Conservation (phyloP, 805 yeast genomes). For the Ogataea pilisensis region DNA sequence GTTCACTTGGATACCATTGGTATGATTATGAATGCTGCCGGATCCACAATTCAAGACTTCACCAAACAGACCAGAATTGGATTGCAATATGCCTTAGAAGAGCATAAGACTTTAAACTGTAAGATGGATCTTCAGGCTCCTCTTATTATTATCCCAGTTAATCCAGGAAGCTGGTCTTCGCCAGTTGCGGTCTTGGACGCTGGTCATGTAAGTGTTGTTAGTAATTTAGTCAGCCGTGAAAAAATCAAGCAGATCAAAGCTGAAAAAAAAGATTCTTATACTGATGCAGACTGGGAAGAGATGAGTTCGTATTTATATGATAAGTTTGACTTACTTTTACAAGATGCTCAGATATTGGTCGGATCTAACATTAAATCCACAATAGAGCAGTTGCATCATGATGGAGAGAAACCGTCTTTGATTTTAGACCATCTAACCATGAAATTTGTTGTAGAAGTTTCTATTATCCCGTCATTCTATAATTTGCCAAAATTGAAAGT, state of each 20-base stretch:
- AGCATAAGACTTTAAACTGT: constrained; percentile 85
- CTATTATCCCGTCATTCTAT: constrained; percentile 78
- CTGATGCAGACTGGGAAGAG: constrained; percentile 68
- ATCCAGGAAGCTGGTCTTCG: constrained; percentile 72
- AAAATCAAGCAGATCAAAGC: constrained; percentile 66
- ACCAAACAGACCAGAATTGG: constrained; percentile 89
- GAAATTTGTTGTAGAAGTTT: constrained; percentile 70
- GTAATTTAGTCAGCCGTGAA: constrained; percentile 73
- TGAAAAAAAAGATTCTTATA: constrained; percentile 49
- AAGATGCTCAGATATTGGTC: constrained; percentile 83
- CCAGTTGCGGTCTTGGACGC: constrained; percentile 93
- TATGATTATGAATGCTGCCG: constrained; percentile 91
- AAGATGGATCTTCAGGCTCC: constrained; percentile 94
- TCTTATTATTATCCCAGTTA: constrained; percentile 77
- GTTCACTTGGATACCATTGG: constrained; percentile 84
- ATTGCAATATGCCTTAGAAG: constrained; percentile 87
- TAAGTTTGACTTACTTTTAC: constrained; percentile 67
- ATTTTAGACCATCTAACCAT: constrained; percentile 75
- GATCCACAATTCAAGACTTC: constrained; percentile 87
- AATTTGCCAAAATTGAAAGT: constrained; percentile 69
- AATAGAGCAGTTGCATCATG: constrained; percentile 61
- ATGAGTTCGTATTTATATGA: constrained; percentile 85
- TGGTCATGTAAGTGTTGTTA: constrained; percentile 82
- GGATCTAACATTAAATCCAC: constrained; percentile 81
- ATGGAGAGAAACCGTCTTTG: constrained; percentile 44